These are phyloP conservation scores for Areca catechu DNA, from an alignment of 176 grass and related monocot genomes.

Conservation along the genomic window DNA sequence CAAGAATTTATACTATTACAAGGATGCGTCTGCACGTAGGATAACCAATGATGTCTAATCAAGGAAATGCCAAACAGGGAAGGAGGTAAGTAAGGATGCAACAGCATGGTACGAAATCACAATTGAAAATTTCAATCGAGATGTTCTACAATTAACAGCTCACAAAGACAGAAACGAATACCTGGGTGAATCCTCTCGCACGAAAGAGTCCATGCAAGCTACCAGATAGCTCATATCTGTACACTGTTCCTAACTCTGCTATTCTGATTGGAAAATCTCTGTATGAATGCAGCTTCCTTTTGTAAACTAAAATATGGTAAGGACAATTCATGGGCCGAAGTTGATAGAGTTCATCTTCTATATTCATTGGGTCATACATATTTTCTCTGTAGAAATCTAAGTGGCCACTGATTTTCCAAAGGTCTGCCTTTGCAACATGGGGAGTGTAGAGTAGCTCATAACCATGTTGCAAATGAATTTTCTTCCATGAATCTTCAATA, in stretches of 20 bases:
- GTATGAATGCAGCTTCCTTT: constrained; percentile 91
- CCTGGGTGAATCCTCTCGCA: constrained; percentile 98
- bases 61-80: no score
- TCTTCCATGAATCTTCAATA: constrained; percentile 92
- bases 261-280: constrained; percentile 87
- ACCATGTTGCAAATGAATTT: constrained; percentile 69
- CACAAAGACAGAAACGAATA: constrained; percentile 1
- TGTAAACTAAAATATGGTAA: constrained; percentile 91
- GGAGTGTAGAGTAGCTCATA: constrained; percentile 92
- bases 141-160: no score
- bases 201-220: constrained; percentile 91
- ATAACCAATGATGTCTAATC: no score
- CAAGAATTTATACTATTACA: no score
- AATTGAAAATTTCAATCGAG: no score
- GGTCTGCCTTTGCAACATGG: constrained; percentile 81
- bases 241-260: constrained; percentile 93
- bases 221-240: constrained; percentile 91
- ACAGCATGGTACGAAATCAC: no score
- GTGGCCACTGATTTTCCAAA: constrained; percentile 93
- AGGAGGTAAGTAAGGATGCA: no score
- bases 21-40: no score
- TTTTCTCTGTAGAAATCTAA: constrained; percentile 91
- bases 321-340: constrained; percentile 95
- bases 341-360: constrained; percentile 91
- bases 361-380: constrained; percentile 93